Conservation (phyloP, 495 filamentous ascomycete species). For the Beverwykella pulmonaria region DNA sequence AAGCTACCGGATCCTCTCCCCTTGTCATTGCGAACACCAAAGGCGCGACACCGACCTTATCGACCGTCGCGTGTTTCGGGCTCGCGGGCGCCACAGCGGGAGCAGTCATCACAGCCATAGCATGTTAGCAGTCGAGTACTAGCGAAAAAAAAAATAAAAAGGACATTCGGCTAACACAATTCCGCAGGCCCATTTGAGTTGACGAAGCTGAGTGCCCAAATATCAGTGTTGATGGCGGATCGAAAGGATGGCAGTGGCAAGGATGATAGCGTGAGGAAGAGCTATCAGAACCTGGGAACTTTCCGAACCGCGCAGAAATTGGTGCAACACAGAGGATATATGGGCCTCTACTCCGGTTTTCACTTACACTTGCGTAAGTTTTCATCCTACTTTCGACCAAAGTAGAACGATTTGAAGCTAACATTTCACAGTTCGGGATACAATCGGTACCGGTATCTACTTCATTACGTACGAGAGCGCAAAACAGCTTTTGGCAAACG, state of each 20-base stretch:
- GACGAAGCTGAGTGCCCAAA: conserved; percentile 88
- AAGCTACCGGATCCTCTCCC: conserved; percentile 68
- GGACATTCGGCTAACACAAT: conserved; percentile 18
- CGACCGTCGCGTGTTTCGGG: conserved; percentile 73
- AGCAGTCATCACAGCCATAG: conserved; percentile 76
- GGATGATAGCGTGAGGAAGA: conserved; percentile 62
- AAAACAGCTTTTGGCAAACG: conserved; percentile 80
- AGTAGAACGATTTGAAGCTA: neutral
- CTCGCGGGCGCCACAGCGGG: conserved; percentile 78
- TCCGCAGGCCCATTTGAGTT: conserved; percentile 83
- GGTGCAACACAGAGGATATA: conserved; percentile 72
- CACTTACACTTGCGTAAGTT: conserved; percentile 74
- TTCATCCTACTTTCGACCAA: neutral
- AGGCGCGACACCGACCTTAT: conserved; percentile 68
- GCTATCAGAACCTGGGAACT: conserved; percentile 78
- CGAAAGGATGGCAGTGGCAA: conserved; percentile 59
- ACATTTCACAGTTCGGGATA: conserved; percentile 67
- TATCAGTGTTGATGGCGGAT: conserved; percentile 79
- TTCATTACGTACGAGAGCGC: conserved; percentile 89
- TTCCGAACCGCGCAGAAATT: conserved; percentile 78
- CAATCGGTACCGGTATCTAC: conserved; percentile 85
- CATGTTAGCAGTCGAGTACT: conserved; percentile 63
- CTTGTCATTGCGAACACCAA: conserved; percentile 69
- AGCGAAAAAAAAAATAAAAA: too few relatives aligned
- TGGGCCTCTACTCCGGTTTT: conserved; percentile 85